Base-by-base conservation (phyloP, 345 rosid genomes). In the Boechera retrofracta region DNA sequence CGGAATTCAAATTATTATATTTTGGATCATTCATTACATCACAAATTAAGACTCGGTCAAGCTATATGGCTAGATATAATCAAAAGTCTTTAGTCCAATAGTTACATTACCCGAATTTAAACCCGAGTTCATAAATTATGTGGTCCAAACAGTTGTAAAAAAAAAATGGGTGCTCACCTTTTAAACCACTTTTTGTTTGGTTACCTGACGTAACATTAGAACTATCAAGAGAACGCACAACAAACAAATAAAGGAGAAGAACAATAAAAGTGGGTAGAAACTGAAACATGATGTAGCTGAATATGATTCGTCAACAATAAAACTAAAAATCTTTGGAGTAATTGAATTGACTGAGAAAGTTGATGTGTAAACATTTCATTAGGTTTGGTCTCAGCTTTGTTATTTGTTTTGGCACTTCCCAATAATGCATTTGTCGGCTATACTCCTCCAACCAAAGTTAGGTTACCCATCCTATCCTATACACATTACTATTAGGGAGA, bases 251-350 rank as follows among this genome's bases (percentile, higher is more conserved):
- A 21, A 21, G 24, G 24, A 21, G 24, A 21, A 39, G 24, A 31
- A 13, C 13, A 56, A 80, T n/a, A 69, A 80, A 52, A 39, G 21
- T n/a, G 9, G 44, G 33, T 63, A 73, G 54, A 52, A 36, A 49
- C 6, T 9, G 5, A 7, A 62, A 41, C 28, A 81, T 86, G 74
- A 9, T 86, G 86, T 76, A 84, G 66, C 67, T 78, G 86, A 84
- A 87, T 82, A 82, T 81, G 89, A 89, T 87, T 85, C 85, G 86
- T 86, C 79, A 87, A 77, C 79, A 77, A 84, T 87, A 85, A 82
- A 84, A 80, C 77, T 73, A 21, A 49, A 33, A 42, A 82, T 84
- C 83, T 80, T 84, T 86, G 83, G 87, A 53, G 64, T 38, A 68
- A 93, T 82, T 85, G 87, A 87, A 11, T 83, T 21, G 24, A 21